phyloP scores from a whole-genome alignment of 1,284 basidiomycete species.

The Sanguinoderma infundibulare region DNA sequence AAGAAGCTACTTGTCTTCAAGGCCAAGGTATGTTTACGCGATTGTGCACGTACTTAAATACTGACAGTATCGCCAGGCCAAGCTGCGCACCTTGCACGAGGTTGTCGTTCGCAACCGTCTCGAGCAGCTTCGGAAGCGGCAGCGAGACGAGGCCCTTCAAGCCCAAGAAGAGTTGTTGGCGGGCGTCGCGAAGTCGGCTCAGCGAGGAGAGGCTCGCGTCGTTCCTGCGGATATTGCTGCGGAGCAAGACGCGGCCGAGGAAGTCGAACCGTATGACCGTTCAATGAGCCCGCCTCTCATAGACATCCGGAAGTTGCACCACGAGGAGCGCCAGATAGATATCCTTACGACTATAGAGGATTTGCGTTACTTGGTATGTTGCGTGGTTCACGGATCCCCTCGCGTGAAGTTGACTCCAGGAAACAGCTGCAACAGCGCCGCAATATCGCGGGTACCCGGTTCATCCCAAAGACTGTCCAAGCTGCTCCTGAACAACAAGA shows the following conservation, averaged over 20 bases:
- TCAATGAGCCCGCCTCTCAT: constrained; percentile 83
- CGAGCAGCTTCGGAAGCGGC: constrained; percentile 93
- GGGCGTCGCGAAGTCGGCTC: constrained; percentile 66
- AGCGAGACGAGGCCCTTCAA: constrained; percentile 92
- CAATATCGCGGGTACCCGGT: constrained; percentile 79
- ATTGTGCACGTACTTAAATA: not conserved
- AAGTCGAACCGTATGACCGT: constrained; percentile 76
- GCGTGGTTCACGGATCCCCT: too few species aligned
- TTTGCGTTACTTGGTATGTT: constrained; percentile 67
- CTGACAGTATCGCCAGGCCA: constrained; percentile 59
- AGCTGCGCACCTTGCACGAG: constrained; percentile 91
- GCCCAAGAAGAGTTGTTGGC: constrained; percentile 92
- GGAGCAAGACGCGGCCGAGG: constrained; percentile 55
- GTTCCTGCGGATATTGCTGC: constrained; percentile 40
- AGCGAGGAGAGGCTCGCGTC: constrained; percentile 43
- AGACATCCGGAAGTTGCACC: constrained; percentile 69
- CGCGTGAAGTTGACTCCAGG: not conserved
- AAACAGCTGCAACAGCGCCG: constrained; percentile 77
- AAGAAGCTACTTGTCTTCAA: constrained; percentile 97
- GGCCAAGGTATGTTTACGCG: constrained; percentile 74
- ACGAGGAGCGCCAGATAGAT: constrained; percentile 81
- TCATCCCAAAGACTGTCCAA: constrained; percentile 77
- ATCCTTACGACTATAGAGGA: constrained; percentile 77
- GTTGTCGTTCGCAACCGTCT: constrained; percentile 94
- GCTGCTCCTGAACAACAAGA: constrained; percentile 51